Conservation (phyloP, 768 basidiomycete species). For the Collybiopsis luxurians region DNA sequence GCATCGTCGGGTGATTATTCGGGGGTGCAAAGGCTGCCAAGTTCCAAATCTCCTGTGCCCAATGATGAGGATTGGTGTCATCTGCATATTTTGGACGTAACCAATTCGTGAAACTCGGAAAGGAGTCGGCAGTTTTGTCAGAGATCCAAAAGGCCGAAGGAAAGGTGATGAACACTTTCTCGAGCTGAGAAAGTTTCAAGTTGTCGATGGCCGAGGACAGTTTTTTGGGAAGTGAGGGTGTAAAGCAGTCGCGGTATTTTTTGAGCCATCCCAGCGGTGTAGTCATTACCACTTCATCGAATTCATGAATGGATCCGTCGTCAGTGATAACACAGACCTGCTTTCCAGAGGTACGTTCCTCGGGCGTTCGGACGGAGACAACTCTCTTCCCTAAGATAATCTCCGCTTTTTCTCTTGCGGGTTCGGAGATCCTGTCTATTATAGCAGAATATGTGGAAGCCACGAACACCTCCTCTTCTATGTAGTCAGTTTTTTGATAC, state of each 20-base stretch:
- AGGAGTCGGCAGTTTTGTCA: constrained; percentile 12
- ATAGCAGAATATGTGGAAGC: constrained; percentile 17
- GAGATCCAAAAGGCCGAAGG: constrained; percentile 16
- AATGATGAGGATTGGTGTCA: constrained; percentile 17
- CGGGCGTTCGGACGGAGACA: constrained; percentile 11
- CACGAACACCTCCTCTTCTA: constrained; percentile 17
- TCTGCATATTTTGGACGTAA: constrained; percentile 14
- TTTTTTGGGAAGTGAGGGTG: constrained; percentile 11
- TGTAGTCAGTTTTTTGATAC: background rate
- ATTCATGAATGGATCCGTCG: constrained; percentile 13
- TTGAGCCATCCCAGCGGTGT: constrained; percentile 19
- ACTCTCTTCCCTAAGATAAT: constrained; percentile 14
- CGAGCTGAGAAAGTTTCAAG: constrained; percentile 18
- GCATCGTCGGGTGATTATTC: constrained; percentile 18
- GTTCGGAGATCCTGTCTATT: constrained; percentile 10
- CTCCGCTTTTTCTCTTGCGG: constrained; percentile 12
- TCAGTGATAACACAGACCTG: constrained; percentile 11
- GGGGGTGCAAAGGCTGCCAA: constrained; percentile 17
- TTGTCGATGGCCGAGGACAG: constrained; percentile 14
- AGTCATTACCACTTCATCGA: constrained; percentile 16
- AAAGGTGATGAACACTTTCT: constrained; percentile 21
- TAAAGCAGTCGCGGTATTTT: constrained; percentile 12
- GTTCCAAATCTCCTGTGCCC: constrained; percentile 20
- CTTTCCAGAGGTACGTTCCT: constrained; percentile 1
- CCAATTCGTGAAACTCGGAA: constrained; percentile 17